Conservation (phyloP, 805 yeast species). For the Lipomyces japonicus region DNA sequence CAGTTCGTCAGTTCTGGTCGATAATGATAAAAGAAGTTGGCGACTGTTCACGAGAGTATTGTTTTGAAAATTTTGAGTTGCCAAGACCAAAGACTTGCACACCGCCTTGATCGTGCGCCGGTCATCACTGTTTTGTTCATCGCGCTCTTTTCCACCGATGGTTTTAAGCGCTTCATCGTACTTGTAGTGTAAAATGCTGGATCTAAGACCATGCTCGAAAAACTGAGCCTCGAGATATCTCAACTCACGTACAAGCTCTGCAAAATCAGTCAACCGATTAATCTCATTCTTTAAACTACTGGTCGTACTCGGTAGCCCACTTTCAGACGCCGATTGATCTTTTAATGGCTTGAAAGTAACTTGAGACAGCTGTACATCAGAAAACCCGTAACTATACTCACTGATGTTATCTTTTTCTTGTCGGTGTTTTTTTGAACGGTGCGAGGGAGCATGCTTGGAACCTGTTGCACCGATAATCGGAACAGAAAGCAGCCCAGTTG, state of each 20-base stretch:
- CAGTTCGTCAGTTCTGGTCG: slow-evolving; percentile 11
- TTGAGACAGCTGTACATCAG: too few relatives aligned
- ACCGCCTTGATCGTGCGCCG: not conserved
- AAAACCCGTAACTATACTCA: too few relatives aligned
- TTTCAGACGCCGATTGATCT: too few relatives aligned
- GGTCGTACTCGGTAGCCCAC: too few relatives aligned
- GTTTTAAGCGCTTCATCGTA: slow-evolving; percentile 3
- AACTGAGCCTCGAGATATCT: slow-evolving; percentile 14
- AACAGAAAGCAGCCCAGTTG: too few relatives aligned
- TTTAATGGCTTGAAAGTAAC: too few relatives aligned
- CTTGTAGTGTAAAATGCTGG: slow-evolving; percentile 2
- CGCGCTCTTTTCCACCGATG: not conserved
- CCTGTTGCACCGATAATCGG: too few relatives aligned
- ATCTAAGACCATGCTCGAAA: slow-evolving; percentile 11
- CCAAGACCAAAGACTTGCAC: not conserved
- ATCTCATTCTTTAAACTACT: too few relatives aligned
- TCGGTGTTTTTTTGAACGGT: too few relatives aligned
- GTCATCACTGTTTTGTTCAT: not conserved
- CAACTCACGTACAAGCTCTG: slow-evolving; percentile 10
- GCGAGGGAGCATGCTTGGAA: too few relatives aligned
- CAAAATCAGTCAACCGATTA: too few relatives aligned
- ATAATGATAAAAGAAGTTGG: not conserved
- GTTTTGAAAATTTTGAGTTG: slow-evolving; percentile 3
- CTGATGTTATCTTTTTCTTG: too few relatives aligned
- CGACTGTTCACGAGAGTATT: not conserved